Conservation (phyloP, 768 basidiomycete species). For the Lactifluus piperatus region DNA sequence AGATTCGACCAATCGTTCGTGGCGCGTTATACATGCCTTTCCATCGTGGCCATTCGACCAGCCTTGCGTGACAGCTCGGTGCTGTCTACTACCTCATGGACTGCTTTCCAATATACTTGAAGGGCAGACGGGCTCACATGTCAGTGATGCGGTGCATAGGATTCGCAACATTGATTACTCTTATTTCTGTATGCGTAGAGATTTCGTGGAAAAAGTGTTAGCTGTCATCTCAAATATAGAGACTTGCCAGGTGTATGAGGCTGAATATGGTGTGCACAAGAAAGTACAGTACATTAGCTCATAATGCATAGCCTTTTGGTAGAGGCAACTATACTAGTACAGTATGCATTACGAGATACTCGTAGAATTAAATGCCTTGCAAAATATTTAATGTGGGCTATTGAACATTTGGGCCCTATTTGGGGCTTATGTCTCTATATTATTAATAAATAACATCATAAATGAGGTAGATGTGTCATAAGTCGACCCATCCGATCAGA, state of each 20-base stretch:
- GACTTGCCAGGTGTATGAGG: no score
- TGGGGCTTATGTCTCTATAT: constrained; percentile 67
- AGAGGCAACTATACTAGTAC: no score
- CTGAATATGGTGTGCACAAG: no score
- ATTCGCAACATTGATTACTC: not conserved
- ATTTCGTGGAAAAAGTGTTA: not conserved
- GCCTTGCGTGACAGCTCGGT: no score
- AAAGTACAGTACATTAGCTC: no score
- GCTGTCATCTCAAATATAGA: no score
- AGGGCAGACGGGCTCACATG: not conserved
- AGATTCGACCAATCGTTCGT: not conserved
- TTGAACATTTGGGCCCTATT: constrained; percentile 90
- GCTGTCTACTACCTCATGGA: no score
- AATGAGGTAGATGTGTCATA: no score
- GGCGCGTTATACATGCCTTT: no score
- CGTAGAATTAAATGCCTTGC: constrained; percentile 85
- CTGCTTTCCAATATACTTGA: not conserved
- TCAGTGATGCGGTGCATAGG: not conserved
- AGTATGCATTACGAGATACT: no score
- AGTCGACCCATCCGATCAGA: no score
- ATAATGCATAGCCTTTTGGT: no score
- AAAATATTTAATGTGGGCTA: constrained; percentile 83
- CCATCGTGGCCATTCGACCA: not conserved
- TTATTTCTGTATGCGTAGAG: not conserved
- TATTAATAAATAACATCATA: not conserved